A percentile compares a stretch with the other conserved stretches of the same genome.
These are phyloP conservation scores for Monosporascus sp. DNA, from an alignment of 2,329 filamentous ascomycete genomes.

Conservation along the genomic window DNA sequence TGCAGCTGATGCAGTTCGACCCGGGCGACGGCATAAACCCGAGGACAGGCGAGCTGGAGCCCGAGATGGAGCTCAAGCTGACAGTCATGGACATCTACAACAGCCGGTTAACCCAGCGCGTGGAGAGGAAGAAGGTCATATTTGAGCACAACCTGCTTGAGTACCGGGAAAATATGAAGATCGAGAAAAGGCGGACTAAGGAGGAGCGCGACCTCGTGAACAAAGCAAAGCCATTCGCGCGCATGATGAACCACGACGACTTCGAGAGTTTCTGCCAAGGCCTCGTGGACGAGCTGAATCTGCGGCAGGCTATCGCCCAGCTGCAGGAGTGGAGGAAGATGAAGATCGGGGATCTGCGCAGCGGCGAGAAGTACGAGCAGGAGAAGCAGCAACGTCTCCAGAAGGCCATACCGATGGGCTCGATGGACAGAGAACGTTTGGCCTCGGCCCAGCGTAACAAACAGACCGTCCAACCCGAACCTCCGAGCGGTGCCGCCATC, in stretches of 20 bases:
- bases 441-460: conserved; percentile 65
- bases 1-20: conserved; percentile 97
- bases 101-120: conserved; percentile 78
- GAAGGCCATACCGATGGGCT: conserved; percentile 65
- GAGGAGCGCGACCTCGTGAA: conserved; percentile 88
- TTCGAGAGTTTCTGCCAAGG: conserved; percentile 83
- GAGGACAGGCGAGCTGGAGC: conserved; percentile 75
- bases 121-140: conserved; percentile 91
- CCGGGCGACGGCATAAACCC: conserved; percentile 90
- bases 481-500: conserved; percentile 67
- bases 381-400: conserved; percentile 78
- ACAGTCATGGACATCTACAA: conserved; percentile 99
- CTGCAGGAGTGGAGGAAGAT: conserved; percentile 89
- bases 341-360: conserved; percentile 76
- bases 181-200: conserved; percentile 93
- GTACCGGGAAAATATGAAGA: conserved; percentile 82
- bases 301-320: conserved; percentile 83
- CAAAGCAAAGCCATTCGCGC: conserved; percentile 91
- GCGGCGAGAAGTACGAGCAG: conserved; percentile 86
- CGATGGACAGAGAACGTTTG: conserved; percentile 75
- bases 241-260: conserved; percentile 93
- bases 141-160: conserved; percentile 94
- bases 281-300: conserved; percentile 82
- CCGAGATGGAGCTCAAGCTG: conserved; percentile 95
- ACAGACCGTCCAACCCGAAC: conserved; percentile 62